Evolutionary conservation across 352 stramenopile species (phyloP).

Genomic region (Pythium monospermum): DNA sequence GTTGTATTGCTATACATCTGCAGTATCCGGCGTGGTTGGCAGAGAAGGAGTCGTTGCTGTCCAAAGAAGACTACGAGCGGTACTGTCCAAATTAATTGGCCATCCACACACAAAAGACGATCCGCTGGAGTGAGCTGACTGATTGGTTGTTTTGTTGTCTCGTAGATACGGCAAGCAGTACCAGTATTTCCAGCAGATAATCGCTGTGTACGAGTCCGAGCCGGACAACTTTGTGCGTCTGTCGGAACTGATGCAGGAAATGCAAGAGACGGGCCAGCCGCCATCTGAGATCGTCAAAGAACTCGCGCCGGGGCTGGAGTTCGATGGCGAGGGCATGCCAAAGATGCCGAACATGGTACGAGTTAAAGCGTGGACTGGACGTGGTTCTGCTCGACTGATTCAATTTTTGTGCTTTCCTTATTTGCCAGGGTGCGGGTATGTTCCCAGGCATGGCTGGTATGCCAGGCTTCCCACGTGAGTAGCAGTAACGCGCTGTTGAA

Average conservation of each 20-base stretch:
- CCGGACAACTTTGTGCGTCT: conserved; percentile 94
- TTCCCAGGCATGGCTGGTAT: conserved; percentile 83
- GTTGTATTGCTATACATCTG: neutral
- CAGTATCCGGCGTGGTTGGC: conserved; percentile 97
- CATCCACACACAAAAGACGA: too few relatives aligned
- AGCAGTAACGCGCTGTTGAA: neutral
- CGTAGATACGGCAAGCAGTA: conserved; percentile 94
- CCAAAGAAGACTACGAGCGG: conserved; percentile 90
- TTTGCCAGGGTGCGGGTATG: conserved; percentile 56
- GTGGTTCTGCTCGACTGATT: conserved; percentile 6
- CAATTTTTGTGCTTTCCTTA: conserved; percentile 3
- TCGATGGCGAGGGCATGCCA: conserved; percentile 95
- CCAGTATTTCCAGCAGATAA: conserved; percentile 96
- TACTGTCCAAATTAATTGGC: too few relatives aligned
- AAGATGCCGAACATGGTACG: conserved; percentile 92
- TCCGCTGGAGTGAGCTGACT: too few relatives aligned
- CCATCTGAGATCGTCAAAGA: conserved; percentile 98
- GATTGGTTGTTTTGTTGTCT: neutral
- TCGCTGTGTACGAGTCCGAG: conserved; percentile 96
- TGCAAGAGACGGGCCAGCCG: conserved; percentile 91
- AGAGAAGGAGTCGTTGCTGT: conserved; percentile 87
- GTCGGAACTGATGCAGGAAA: conserved; percentile 97
- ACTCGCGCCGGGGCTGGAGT: conserved; percentile 96
- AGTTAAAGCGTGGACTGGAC: neutral
- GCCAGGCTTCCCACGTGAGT: conserved; percentile 70